These are phyloP conservation scores for Ogataea parapolymorpha DNA, from an alignment of 805 yeast genomes.

Conservation along the genomic window DNA sequence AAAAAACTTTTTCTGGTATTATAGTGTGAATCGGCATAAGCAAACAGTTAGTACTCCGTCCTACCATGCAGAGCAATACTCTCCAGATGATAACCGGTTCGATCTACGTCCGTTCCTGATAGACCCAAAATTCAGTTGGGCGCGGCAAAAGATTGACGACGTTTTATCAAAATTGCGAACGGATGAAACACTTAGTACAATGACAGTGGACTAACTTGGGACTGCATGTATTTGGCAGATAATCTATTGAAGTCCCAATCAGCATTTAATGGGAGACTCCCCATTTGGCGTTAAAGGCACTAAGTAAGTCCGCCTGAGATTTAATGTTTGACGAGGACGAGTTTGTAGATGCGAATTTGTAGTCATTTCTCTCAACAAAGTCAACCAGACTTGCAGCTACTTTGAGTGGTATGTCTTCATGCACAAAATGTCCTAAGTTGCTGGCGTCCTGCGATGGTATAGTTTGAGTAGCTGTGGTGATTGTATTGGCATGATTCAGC, in stretches of 20 bases:
- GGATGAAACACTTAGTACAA: conserved; percentile 34
- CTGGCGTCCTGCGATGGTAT: conserved; percentile 25
- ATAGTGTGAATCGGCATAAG: conserved; percentile 94
- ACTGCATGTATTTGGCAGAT: too few species aligned
- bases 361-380: conserved; percentile 45
- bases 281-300: conserved; percentile 33
- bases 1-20: conserved; percentile 86
- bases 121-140: conserved; percentile 86
- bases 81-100: conserved; percentile 96
- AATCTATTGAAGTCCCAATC: too few species aligned
- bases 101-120: conserved; percentile 95
- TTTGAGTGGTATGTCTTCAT: conserved; percentile 80
- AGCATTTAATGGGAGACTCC: conserved; percentile 23
- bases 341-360: conserved; percentile 13
- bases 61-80: conserved; percentile 96
- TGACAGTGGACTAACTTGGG: conserved; percentile 42
- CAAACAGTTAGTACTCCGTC: conserved; percentile 97
- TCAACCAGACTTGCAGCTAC: conserved; percentile 55
- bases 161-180: conserved; percentile 57
- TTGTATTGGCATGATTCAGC: conserved; percentile 16
- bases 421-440: conserved; percentile 90
- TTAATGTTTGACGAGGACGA: conserved; percentile 21
- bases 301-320: conserved; percentile 28
- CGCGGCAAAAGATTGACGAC: conserved; percentile 81
- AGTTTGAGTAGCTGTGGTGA: conserved; percentile 26